Base-by-base conservation (phyloP, 345 rosid species). In the Gossypium arboreum region DNA sequence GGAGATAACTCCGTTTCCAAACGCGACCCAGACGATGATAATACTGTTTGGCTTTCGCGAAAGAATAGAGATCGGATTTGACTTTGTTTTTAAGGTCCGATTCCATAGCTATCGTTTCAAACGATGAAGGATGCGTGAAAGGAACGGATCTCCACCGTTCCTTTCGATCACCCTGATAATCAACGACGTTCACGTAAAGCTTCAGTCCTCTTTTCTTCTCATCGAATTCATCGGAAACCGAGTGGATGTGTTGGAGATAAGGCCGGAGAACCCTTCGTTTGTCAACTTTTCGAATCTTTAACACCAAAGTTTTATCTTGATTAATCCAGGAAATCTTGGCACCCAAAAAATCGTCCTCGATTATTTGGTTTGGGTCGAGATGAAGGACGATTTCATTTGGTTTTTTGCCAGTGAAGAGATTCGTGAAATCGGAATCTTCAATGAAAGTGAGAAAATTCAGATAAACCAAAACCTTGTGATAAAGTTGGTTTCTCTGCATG, bases 171-270 rank as follows among this genome's bases (percentile, higher is more conserved):
- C 25, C 61, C 22, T 11, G 44, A 54, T 56, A 25, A 17, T 13
- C 27, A 22, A 10, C 79, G 29, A 81, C 73, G 82, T 96, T 93
- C 75, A 92, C 82, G 83, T 81, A 79, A 6, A 96, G 89, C 83
- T 81, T 87, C 72, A 85, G 70, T 57, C 87, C 92, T 34, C 75
- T 79, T 64, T 80, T 86, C 66, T 82, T 86, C 79, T 87, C 87
- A 5, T 91, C 90, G 17, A 89, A 69, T 79, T 96, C 99, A 29
- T 88, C 97, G 12, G 88, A 85, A 1, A 92, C 89, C 0, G 90
- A 80, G 79, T 89, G 97, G 69, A 95, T 91, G 78, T 95, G 97
- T 44, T 93, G 96, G 27, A 95, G 93, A 79, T 95, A 95, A 2
- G 98, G 86, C 7, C 89, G 86, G 61, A 95, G 90, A 52, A 95